Conservation (phyloP, 306 rosid genomes). For the Rosa lucieae region DNA sequence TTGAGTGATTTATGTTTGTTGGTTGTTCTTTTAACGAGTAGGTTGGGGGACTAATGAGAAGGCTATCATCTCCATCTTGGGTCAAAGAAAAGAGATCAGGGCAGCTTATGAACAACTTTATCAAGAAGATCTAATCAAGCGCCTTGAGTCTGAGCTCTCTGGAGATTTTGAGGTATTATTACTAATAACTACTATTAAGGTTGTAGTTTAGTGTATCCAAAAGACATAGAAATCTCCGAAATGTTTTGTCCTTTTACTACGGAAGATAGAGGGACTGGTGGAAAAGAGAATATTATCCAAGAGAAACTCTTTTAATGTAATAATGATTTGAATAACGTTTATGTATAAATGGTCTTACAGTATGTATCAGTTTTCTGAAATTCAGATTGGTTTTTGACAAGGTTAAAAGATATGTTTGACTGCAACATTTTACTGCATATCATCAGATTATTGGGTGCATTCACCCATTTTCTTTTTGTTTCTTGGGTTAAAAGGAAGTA, state of each 20-base stretch:
- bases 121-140: constrained; percentile 77
- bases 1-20: neutral
- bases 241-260: neutral
- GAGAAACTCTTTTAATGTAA: neutral
- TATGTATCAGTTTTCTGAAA: neutral
- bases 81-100: constrained; percentile 72
- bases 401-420: neutral
- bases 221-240: constrained; percentile 5
- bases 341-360: neutral
- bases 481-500: neutral
- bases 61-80: constrained; percentile 53
- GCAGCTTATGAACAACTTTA: constrained; percentile 49
- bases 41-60: constrained; percentile 94
- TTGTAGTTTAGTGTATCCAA: neutral
- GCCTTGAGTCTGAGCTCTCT: constrained; percentile 76
- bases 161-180: constrained; percentile 70
- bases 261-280: neutral
- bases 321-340: neutral
- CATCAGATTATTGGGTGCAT: neutral
- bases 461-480: neutral
- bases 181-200: too few species aligned
- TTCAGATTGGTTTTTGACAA: neutral
- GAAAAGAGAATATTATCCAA: neutral
- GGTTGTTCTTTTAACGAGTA: neutral
- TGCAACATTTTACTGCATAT: neutral